Evolutionary conservation across 306 rosid species (phyloP), one percentile per base, ranked within the genome.

Genomic region (Quercus bicolor): DNA sequence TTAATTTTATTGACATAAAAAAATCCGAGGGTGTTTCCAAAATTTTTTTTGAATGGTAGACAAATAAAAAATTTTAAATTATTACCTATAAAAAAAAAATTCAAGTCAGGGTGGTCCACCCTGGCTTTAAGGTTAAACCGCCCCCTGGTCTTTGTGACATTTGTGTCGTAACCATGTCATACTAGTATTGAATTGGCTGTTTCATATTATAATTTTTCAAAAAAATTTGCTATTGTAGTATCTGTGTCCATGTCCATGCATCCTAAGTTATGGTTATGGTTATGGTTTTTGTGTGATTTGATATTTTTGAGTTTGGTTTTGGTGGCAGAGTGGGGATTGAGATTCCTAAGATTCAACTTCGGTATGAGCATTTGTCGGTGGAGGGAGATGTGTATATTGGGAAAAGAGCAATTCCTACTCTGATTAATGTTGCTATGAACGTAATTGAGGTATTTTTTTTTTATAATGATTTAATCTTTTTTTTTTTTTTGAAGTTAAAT

Each of bases 341-440:
- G 76, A 76, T 87, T 82, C 97, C 97, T 0, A 90, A 86, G 80
- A 88, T 91, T 24, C 95, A 93, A 82, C 85, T 93, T 1, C 82
- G 95, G 37, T 93, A 71, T 56, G 81, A 90, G 81, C 77, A 88
- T 74, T 70, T 93, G 43, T 79, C 87, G 0, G 87, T 87, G n/a
- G 93, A 91, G 45, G 98, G 98, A 78, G 88, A 91, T 70, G 91
- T 88, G 15, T 74, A 85, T 83, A 89, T 82, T 75, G 98, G 98
- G 9, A 82, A 88, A 26, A 87, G 98, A 84, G 95, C 98, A 0
- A 95, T 90, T 54, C 97, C 97, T 28, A 79, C 98, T 34, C 78
- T 93, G 45, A 77, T 85, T 28, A 93, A 93, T 73, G 82, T 55
- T 19, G 77, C 91, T 34, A 64, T 91, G 52, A 88, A 93, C 83